Evolutionary conservation across 2,329 filamentous ascomycete genomes (phyloP), one percentile per base, ranked within the genome.

Genomic region (Gaeumannomyces sp.): DNA sequence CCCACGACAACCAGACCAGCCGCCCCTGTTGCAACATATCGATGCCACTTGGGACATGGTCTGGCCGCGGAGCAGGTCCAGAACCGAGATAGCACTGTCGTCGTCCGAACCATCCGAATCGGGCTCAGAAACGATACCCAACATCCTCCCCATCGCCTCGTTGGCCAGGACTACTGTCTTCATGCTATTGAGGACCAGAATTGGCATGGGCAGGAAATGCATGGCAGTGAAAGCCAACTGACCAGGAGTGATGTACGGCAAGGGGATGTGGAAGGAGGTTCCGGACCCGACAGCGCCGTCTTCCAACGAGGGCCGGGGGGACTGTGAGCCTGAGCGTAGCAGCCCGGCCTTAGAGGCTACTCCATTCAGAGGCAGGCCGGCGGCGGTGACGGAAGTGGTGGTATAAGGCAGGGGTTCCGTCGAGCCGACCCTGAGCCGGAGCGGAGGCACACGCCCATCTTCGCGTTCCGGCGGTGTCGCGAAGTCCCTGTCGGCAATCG

Each of bases 161-260:
- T 93, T 93, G 38, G 89, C 90, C 57, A 93, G 75, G 1, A 90
- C 81, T 3, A 93, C 83, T 0, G 87, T 90, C 75, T 92, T 93
- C 35, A 84, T 71, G 50, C 81, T 85, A 62, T 88, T 88, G 50
- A 93, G 77, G 1, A 93, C 85, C 50, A 93, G 74, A 5, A 91
- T 74, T 0, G 90, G 90, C 60, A 91, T 85, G 0, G 90, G 91
- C 6, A 93, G 79, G 71, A 90, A 92, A 71, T 91, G 89, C 75
- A 93, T 78, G 6, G 89, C 86, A 1, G 87, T 84, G 66, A 91
- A 86, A 28, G 89, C 87, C 56, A 88, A 75, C 69, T 86, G 83
- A 1, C 78, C 80, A 0, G 82, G 78, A 0, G 80, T 82, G 61
- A 81, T 77, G 64, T 74, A 74, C 0, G 81, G 80, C 74, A 85